Base-by-base conservation (phyloP, 192 early-diverging fungal genomes). In the Umbelopsis ramanniana region DNA sequence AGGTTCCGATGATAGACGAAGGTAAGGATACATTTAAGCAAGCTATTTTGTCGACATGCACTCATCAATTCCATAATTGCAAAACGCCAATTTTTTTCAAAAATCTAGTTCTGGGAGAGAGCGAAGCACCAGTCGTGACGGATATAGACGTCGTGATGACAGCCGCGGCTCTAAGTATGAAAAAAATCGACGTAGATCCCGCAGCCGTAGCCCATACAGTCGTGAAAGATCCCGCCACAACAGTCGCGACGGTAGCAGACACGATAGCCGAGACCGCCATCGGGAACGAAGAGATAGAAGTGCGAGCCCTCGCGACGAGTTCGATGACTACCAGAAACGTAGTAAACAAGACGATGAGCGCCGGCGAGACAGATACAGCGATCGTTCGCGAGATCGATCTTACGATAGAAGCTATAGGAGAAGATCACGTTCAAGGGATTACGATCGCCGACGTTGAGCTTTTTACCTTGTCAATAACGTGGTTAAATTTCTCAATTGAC, bases 251-350 rank as follows among this genome's bases (percentile, higher is more conserved):
- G n/a, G 48, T 15, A 50, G 48, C 54, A 47, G 33, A 38, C 69
- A 37, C n/a, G 19, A 22, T 26, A 37, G 52, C 52, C 22, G 21
- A 2, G 52, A 48, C 33, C 66, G 50, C 23, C 17, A 50, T 47
- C 74, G 45, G 54, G 40, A 43, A 4, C 45, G 76, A 60, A 52
- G 69, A 46, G 40, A 37, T 0, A 21, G 72, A 45, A 40, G 45
- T 35, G 35, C 33, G 19, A 63, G 57, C n/a, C 57, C 57, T 6
- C 46, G 72, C 12, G 72, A 78, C n/a, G 76, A 78, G 14, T 69
- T 74, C 24, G 76, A 78, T 29, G 76, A 78, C 23, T 78, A 78
- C 53, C 68, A 78, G 54, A 66, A 68, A 37, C 72, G 52, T 45
- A 60, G 75, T 22, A 57, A 55, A 54, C 52, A 46, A 55, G 10